Base-by-base conservation (phyloP, 257 asterid species). In the Voacanga thouarsii region DNA sequence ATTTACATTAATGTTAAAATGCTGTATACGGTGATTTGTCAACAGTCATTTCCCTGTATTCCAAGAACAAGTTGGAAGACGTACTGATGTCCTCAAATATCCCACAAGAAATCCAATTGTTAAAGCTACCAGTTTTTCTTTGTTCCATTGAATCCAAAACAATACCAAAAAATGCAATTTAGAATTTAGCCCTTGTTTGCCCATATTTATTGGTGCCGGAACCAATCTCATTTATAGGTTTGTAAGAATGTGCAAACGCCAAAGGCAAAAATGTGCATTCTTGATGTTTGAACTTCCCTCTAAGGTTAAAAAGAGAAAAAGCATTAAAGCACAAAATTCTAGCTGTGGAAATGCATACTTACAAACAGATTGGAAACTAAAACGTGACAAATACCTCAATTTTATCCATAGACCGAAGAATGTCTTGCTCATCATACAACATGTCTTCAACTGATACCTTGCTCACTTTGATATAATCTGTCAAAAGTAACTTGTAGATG, bases 381-480 rank as follows among this genome's bases (percentile, higher is more conserved):
- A 61, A 78, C 78, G 79, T 75, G 23, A 80, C 60, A 80, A 88
- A 69, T 53, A 92, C 99, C 99, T 96, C 99, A 78, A 96, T 90
- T 83, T 86, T 93, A 21, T 96, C 97, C 99, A 96, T 96, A 74
- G 99, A 92, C 74, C 85, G 85, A 55, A 84, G 84, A 66, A 96
- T 88, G 80, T 96, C 97, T 72, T 93, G 92, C 82, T 96, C 99
- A 63, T 94, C 92, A 80, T 74, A 96, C 76, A 96, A 47, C 99
- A 96, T 92, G 82, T 93, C 99, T 78, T 96, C 99, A 85, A 91
- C 97, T 12, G 99, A 93, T 74, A 96, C 97, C 86, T 93, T 96
- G 97, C 98, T 96, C 67, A 96, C 96, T 96, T 93, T 92, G 77
- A 96, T 95, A 79, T 89, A 93, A 87, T 96, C 98, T 37, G 96